Evolutionary conservation across 2,329 filamentous ascomycete species (phyloP).

Genomic region (Pyrenochaeta sp.): DNA sequence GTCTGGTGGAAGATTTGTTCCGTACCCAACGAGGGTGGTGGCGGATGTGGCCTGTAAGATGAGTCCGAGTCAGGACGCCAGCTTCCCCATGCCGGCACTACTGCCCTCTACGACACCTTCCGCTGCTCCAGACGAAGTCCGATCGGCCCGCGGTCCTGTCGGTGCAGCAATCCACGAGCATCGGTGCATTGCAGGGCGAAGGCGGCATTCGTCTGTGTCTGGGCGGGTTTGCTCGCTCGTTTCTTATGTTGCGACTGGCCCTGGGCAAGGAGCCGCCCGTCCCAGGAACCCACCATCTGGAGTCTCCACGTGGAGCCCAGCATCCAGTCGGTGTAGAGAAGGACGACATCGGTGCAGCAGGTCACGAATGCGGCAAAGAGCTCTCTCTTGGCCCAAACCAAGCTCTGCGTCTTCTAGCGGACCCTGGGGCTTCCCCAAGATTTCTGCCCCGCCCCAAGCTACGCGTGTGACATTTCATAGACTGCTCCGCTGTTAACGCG

Average conservation of each 20-base stretch:
- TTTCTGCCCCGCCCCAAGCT: constrained; percentile 13
- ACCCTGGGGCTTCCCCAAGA: constrained; percentile 16
- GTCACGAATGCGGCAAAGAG: constrained; percentile 24
- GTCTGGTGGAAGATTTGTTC: constrained; percentile 35
- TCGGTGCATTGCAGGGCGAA: constrained; percentile 31
- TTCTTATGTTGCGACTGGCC: too few species aligned
- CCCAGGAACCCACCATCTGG: constrained; percentile 16
- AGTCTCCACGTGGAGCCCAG: constrained; percentile 27
- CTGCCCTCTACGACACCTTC: constrained; percentile 12
- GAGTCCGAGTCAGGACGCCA: constrained; percentile 10
- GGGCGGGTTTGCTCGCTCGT: background rate
- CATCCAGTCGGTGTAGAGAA: constrained; percentile 22
- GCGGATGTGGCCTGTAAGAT: constrained; percentile 14
- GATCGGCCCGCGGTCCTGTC: constrained; percentile 14
- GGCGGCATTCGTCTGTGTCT: constrained; percentile 10
- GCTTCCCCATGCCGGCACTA: constrained; percentile 10
- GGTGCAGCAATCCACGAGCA: constrained; percentile 18
- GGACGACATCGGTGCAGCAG: constrained; percentile 30
- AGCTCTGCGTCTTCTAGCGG: constrained; percentile 9
- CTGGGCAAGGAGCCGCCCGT: constrained; percentile 17
- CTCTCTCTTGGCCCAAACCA: constrained; percentile 5
- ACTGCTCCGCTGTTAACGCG: constrained; percentile 9
- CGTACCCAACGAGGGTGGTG: constrained; percentile 16
- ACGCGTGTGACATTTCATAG: constrained; percentile 8
- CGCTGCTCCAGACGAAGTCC: constrained; percentile 6